Percentiles rank a stretch among this genome's conserved stretches.
Evolutionary conservation across 1,284 basidiomycete genomes (phyloP).

Genomic region (Cryptococcus sp.): DNA sequence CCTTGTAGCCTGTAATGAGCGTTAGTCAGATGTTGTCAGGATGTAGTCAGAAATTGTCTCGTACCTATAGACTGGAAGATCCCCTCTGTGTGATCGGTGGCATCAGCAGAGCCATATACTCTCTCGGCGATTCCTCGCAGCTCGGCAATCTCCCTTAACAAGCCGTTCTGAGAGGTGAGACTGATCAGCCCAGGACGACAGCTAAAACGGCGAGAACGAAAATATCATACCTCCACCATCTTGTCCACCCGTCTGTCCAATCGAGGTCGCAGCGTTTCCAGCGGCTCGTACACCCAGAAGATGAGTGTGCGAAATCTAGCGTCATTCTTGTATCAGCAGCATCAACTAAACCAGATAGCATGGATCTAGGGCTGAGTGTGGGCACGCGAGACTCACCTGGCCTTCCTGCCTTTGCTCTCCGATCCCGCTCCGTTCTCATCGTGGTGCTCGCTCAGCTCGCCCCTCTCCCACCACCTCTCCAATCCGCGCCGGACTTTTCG

Average conservation of each 20-base stretch:
- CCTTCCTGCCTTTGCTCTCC: constrained; percentile 11
- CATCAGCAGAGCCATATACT: constrained; percentile 41
- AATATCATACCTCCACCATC: constrained; percentile 83
- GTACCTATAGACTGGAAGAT: constrained; percentile 94
- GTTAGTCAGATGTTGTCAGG: no score
- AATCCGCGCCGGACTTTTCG: constrained; percentile 84
- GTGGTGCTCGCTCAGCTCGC: constrained; percentile 53
- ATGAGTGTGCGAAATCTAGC: constrained; percentile 77
- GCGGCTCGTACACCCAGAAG: constrained; percentile 88
- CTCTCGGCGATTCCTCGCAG: constrained; percentile 52
- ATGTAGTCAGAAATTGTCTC: neutral
- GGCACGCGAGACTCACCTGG: constrained; percentile 16
- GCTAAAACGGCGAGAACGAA: no score
- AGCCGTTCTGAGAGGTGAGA: constrained; percentile 62
- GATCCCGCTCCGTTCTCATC: constrained; percentile 57
- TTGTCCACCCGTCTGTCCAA: constrained; percentile 79
- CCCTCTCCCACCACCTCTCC: constrained; percentile 74
- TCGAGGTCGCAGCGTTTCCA: constrained; percentile 64
- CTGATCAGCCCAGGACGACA: constrained; percentile 3
- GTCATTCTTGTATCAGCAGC: constrained; percentile 1
- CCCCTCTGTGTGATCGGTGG: constrained; percentile 58
- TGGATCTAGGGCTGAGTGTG: neutral
- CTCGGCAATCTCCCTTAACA: constrained; percentile 76
- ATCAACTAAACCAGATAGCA: neutral
- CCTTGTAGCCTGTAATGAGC: constrained; percentile 72